Base-by-base conservation (phyloP, 1,284 basidiomycete species). In the Rhodofomes roseus region DNA sequence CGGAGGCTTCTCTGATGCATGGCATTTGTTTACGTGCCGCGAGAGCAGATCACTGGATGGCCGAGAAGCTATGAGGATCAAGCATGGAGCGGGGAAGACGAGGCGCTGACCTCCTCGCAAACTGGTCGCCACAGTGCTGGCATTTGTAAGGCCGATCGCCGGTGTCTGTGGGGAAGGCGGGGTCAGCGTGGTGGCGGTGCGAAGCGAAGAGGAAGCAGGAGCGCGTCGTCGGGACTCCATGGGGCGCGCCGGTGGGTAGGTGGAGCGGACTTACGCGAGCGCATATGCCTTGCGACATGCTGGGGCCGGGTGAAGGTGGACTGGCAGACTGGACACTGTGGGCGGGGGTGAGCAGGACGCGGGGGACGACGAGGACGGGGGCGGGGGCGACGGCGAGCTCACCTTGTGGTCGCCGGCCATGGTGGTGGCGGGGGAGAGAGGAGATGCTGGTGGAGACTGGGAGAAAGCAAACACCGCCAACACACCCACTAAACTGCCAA, bases 91-190 rank as follows among this genome's bases (percentile, higher is more conserved):
- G 48, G 39, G 39, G 40, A 41, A 57, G 60, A 55, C 52, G 54
- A 39, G 14, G 57, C 29, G 74, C 78, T 14, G 54, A 90, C 91
- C 90, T 92, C 71, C 93, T 76, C 0, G 93, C 93, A 71, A 96
- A 96, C 73, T 93, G 89, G 74, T 95, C 88, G 25, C 92, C 92
- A 73, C 93, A 95, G 66, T 89, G 85, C 71, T 89, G 87, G 71
- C 93, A 95, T 68, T 92, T 92, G 79, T 95, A 95, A 8, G 93
- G 93, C 53, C 93, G 81, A 78, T 95, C 92, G 62, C 93, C 93
- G n/a, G 93, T 95, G 74, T 95, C 90, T 92, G 71, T 60, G 65
- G 46, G 60, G 64, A 56, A 64, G 56, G 61, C 62, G 56, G 46
- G 53, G 64, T 62, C 54, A 65, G 59, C 54, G 55, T 60, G 60